Conservation (phyloP, 192 early-diverging fungal species). For the Gigaspora rosea region DNA sequence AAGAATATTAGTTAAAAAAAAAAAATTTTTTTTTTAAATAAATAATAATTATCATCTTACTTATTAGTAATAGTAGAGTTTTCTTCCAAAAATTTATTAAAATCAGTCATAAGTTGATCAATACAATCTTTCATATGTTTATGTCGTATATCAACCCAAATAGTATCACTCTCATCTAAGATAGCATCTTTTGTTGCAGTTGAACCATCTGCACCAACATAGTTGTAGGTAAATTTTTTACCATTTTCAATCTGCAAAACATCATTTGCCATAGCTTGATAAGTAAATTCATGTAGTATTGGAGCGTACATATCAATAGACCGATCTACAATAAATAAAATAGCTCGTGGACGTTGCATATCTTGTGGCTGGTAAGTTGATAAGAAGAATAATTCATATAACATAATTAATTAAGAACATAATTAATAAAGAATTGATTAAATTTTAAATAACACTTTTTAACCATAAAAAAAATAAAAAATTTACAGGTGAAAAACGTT, state of each 20-base stretch:
- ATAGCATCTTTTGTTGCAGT: conserved; percentile 51
- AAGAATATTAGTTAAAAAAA: background rate
- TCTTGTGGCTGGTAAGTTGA: conserved; percentile 9
- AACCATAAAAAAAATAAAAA: background rate
- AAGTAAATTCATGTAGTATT: conserved; percentile 97
- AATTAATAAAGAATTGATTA: background rate
- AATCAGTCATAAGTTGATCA: conserved; percentile 67
- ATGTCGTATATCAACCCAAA: conserved; percentile 79
- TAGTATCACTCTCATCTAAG: conserved; percentile 76
- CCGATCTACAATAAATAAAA: conserved; percentile 89
- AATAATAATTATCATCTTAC: background rate
- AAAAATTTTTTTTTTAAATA: no score
- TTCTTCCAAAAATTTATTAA: conserved; percentile 78
- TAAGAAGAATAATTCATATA: conserved; percentile 30
- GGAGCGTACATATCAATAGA: conserved; percentile 89
- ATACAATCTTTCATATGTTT: conserved; percentile 81
- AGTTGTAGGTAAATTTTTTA: conserved; percentile 62
- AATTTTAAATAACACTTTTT: background rate
- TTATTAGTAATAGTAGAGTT: conserved; percentile 63
- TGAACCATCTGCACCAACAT: conserved; percentile 48
- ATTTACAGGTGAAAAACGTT: conserved; percentile 56
- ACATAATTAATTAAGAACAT: no score
- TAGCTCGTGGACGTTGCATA: conserved; percentile 61
- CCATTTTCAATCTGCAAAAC: conserved; percentile 73
- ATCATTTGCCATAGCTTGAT: conserved; percentile 98